Conservation (phyloP, 345 rosid genomes). For the Brassica cretica region DNA sequence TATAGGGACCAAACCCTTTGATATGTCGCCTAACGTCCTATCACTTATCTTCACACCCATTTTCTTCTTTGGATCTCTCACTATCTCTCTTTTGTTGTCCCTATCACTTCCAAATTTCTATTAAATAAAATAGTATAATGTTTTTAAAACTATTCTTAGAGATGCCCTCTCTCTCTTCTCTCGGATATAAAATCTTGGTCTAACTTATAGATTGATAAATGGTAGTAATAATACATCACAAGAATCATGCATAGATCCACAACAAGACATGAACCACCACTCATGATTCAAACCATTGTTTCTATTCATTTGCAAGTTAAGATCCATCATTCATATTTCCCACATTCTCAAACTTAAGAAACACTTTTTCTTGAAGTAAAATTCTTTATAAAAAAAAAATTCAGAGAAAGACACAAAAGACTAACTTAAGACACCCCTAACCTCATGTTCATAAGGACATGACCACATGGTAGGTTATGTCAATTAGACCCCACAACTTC, state of each 20-base stretch:
- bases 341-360: background rate
- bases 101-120: slow-evolving; percentile 6
- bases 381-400: background rate
- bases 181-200: too few relatives aligned
- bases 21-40: slow-evolving; percentile 39
- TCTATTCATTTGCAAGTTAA: background rate
- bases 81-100: slow-evolving; percentile 24
- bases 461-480: background rate
- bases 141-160: background rate
- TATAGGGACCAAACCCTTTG: slow-evolving; percentile 26
- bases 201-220: background rate
- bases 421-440: background rate
- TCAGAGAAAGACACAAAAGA: background rate
- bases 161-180: background rate
- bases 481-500: background rate
- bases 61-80: slow-evolving; percentile 25
- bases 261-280: background rate
- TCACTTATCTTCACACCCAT: slow-evolving; percentile 39
- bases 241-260: background rate
- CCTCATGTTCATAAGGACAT: background rate
- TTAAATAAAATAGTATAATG: slow-evolving; percentile 9
- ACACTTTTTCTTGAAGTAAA: background rate
- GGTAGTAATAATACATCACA: background rate
- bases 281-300: slow-evolving; percentile 1
- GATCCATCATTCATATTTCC: background rate